phyloP scores from a whole-genome alignment of 768 basidiomycete genomes.

The Panaeolus papilionaceus region DNA sequence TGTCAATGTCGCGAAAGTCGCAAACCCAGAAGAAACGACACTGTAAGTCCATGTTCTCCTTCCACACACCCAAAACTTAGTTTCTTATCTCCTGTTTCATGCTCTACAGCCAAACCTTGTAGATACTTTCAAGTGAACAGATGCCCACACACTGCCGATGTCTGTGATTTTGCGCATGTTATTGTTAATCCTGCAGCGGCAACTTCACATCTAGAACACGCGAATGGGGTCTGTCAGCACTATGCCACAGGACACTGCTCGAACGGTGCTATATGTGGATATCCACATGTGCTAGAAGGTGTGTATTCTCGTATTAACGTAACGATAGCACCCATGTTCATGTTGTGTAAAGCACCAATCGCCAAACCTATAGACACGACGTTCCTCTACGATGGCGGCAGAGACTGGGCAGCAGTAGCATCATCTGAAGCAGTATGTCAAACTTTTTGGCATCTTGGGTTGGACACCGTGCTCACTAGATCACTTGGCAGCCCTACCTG shows the following conservation, averaged over 20 bases:
- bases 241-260: slow-evolving; percentile 43
- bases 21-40: slow-evolving; percentile 47
- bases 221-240: slow-evolving; percentile 37
- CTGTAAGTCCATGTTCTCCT: slow-evolving; percentile 35
- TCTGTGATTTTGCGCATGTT: slow-evolving; percentile 55
- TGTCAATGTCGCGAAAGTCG: slow-evolving; percentile 36
- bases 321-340: neutral
- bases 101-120: slow-evolving; percentile 51
- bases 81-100: slow-evolving; percentile 15
- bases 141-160: slow-evolving; percentile 50
- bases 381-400: slow-evolving; percentile 12
- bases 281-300: slow-evolving; percentile 38
- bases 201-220: slow-evolving; percentile 21
- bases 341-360: neutral
- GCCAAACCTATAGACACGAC: slow-evolving; percentile 13
- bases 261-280: slow-evolving; percentile 45
- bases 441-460: neutral
- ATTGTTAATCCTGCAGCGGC: slow-evolving; percentile 33
- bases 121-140: slow-evolving; percentile 50
- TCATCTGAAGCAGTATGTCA: slow-evolving; percentile 27
- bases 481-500: slow-evolving; percentile 20
- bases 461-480: slow-evolving; percentile 8
- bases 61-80: slow-evolving; percentile 7
- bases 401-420: slow-evolving; percentile 25
- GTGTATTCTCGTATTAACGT: neutral